Base-by-base conservation (phyloP, 148 eudicot genomes). In the Arbutus unedo region DNA sequence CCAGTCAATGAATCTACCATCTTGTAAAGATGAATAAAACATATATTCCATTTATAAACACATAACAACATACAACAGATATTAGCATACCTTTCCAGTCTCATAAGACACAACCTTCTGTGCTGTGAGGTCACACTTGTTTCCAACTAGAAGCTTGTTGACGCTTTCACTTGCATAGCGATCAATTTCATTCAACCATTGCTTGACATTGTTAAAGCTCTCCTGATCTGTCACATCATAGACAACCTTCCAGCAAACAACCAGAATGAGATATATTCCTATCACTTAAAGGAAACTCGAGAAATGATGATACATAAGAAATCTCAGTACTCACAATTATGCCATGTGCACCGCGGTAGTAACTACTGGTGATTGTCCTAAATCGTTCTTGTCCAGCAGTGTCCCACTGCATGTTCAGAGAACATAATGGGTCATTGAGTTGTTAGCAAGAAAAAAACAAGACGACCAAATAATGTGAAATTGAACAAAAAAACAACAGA, bases 301-400 rank as follows among this genome's bases (percentile, higher is more conserved):
- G 79, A n/a, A 9, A 9, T 14, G 25, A 64, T 23, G 19, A 60
- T 16, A 9, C 5, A 13, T 38, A 67, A 2, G 57, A 8, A 16
- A 62, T 76, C 25, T 18, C 44, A 43, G 2, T 45, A 75, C 93
- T 86, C 83, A 92, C 95, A 82, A 92, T 92, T 82, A 92, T 92
- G 47, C 95, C 95, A 83, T 92, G 95, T 75, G 95, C 95, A 75
- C 95, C 95, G 55, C 95, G 91, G 74, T 92, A 92, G 84, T 92
- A 92, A 86, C 95, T 92, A 85, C 93, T 92, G 21, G 95, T 92
- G 57, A 92, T 92, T 67, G 95, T 92, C 83, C 95, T 87, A 82
- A 92, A 92, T 47, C 95, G 92, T 83, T 93, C 96, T 88, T 93
- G 96, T 67, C 96, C 96, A 84, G 93, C 93, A 83, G 96, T 93